Percentiles rank a stretch among this genome's conserved stretches.
phyloP scores from a whole-genome alignment of 495 filamentous ascomycete genomes.

The Neurospora sp. region DNA sequence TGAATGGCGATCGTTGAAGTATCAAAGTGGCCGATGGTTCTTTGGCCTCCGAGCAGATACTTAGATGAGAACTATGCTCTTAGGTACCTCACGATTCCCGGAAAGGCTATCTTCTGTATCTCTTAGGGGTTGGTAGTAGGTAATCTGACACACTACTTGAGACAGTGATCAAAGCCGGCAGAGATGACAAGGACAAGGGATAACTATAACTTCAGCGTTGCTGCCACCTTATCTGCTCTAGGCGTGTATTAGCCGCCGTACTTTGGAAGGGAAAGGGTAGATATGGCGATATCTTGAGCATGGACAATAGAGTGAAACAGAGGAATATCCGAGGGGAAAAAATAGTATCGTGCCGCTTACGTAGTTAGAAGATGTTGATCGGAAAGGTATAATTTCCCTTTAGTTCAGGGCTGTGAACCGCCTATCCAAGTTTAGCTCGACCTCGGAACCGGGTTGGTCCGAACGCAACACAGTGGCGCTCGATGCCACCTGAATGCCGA shows the following conservation, averaged over 20 bases:
- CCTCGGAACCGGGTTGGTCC: neutral
- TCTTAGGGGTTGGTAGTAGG: neutral
- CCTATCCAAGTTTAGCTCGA: neutral
- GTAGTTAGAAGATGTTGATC: constrained; percentile 1
- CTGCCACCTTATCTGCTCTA: neutral
- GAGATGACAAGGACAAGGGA: neutral
- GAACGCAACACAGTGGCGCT: neutral
- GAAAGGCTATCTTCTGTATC: neutral
- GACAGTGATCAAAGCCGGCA: neutral
- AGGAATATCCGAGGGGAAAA: neutral
- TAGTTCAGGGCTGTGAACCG: neutral
- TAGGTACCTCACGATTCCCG: neutral
- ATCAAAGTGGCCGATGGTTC: neutral
- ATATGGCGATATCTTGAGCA: neutral
- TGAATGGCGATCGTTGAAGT: neutral
- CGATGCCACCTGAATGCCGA: neutral
- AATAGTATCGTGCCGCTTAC: neutral
- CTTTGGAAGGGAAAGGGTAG: neutral
- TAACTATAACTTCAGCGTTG: neutral
- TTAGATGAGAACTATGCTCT: neutral
- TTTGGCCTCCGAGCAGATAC: neutral
- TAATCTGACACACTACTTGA: neutral
- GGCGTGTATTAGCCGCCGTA: neutral
- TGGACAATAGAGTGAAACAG: neutral
- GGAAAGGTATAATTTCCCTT: neutral